These are phyloP conservation scores for Dalechampia spathulata DNA, from an alignment of 441 rosid genomes.

Conservation along the genomic window DNA sequence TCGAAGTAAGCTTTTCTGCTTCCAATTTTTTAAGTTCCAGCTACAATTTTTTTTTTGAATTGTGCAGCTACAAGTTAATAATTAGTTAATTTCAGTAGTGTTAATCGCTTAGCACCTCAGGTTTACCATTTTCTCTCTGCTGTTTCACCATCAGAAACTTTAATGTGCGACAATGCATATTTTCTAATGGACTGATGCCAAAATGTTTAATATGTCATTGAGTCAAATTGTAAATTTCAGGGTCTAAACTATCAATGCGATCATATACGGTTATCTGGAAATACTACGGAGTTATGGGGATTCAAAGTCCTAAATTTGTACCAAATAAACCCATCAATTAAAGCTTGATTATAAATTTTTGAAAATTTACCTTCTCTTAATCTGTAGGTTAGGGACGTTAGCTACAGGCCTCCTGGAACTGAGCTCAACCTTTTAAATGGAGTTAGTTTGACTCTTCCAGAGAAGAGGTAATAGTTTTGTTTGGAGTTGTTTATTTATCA, in stretches of 20 bases:
- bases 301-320: no score
- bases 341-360: conserved; percentile 1
- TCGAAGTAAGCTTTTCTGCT: conserved; percentile 59
- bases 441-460: conserved; percentile 65
- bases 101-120: no score
- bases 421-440: conserved; percentile 61
- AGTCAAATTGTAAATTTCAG: no score
- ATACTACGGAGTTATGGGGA: no score
- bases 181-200: no score
- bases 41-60: neutral
- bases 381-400: conserved; percentile 56
- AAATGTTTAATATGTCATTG: no score
- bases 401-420: conserved; percentile 77
- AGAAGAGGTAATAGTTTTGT: conserved; percentile 41
- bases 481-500: neutral
- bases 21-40: no score
- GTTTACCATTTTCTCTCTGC: neutral
- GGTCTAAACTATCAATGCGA: no score
- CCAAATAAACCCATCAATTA: no score
- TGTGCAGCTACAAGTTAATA: no score
- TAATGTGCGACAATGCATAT: no score
- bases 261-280: no score
- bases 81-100: neutral
- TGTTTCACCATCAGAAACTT: neutral
- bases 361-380: conserved; percentile 16